Conservation (phyloP, 169 alveolate species). For the Pseudocohnilembus persalinus region DNA sequence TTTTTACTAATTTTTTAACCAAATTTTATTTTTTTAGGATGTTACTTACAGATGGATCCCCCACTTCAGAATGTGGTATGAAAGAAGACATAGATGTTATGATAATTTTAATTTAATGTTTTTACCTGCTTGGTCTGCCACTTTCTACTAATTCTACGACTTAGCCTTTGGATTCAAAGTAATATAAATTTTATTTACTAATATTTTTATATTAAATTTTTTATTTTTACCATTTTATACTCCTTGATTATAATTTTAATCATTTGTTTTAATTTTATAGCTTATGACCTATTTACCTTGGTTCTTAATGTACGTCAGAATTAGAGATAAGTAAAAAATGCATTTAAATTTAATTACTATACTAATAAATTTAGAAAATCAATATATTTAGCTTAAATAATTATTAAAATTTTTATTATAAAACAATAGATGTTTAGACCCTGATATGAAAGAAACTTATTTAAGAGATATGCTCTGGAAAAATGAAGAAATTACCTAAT, state of each 20-base stretch:
- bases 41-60: constrained; percentile 43
- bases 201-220: too few species aligned
- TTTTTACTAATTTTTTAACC: too few species aligned
- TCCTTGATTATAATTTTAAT: not conserved
- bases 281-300: constrained; percentile 37
- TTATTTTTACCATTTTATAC: not conserved
- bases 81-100: constrained; percentile 47
- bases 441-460: constrained; percentile 49
- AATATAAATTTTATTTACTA: not conserved
- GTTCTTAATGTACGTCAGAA: constrained; percentile 37
- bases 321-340: constrained; percentile 46
- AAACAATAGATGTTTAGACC: constrained; percentile 21
- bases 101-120: constrained; percentile 43
- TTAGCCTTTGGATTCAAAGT: constrained; percentile 46
- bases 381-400: too few species aligned
- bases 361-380: not conserved
- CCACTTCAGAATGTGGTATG: constrained; percentile 19
- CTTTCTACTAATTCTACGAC: constrained; percentile 34
- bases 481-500: constrained; percentile 39
- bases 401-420: too few species aligned
- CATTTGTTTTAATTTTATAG: constrained; percentile 1
- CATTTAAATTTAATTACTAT: too few species aligned
- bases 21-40: too few species aligned
- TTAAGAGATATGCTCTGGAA: constrained; percentile 48
- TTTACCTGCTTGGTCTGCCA: constrained; percentile 30